Base-by-base conservation (phyloP, 2,329 filamentous ascomycete genomes). In the Diaporthe batatas region DNA sequence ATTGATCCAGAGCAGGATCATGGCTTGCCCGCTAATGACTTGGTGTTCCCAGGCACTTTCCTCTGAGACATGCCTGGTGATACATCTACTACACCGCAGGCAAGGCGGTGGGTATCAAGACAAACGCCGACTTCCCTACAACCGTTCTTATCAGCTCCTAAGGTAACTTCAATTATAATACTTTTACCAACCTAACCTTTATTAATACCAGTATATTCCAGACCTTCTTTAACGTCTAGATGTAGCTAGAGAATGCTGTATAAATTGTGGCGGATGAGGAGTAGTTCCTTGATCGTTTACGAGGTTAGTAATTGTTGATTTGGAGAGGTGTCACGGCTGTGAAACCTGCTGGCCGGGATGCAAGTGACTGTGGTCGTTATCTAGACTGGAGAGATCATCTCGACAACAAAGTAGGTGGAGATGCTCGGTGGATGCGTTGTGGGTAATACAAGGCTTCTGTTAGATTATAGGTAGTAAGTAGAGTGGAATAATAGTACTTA, bases 141-240 rank as follows among this genome's bases (percentile, higher is more conserved):
- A 68, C 54, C n/a, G 72, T 77, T 10, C 62, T 77, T 8, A 64
- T 73, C 11, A 76, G 77, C 23, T 62, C 72, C 18, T 76, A 76
- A 39, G 65, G 57, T 18, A 73, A 73, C 23, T 72, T 77, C 11
- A 73, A 74, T 21, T 76, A 73, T 18, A 76, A 78, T 10, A 76
- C 76, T 5, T 59, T 79, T 1, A 76, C 76, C 2, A 73, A 77
- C 25, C 64, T 78, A 6, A 76, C 54, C 6, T 78, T 72, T 12
- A 44, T 29, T 25, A 75, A 79, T 25, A 72, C 57, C 12, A 49
- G 49, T 21, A 74, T 75, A 0, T 78, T 79, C 51, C 74, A 78
- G 57, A 67, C 75, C 0, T 78, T 77, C 51, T n/a, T n/a, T n/a
- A n/a, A n/a, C n/a, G n/a, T n/a, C n/a, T n/a, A n/a, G n/a, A n/a